Percentiles rank a stretch among this genome's conserved stretches.
Evolutionary conservation across 1,284 basidiomycete genomes (phyloP).

Genomic region (Tilletia setariae): DNA sequence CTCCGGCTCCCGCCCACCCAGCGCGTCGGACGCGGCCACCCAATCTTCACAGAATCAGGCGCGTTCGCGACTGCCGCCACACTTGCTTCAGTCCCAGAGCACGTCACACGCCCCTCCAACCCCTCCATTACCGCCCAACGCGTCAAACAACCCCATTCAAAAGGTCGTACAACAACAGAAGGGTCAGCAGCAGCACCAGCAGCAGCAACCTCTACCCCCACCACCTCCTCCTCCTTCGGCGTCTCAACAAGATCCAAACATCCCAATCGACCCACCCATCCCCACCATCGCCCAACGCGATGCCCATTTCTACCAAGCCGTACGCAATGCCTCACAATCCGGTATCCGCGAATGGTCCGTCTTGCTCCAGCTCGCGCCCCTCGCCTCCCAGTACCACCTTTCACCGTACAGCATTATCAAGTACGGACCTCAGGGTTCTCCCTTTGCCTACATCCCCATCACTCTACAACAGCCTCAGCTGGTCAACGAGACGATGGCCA

Average conservation of each 20-base stretch:
- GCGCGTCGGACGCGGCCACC: too few relatives aligned
- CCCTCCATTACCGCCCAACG: too few relatives aligned
- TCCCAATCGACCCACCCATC: not conserved
- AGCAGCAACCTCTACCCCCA: not conserved
- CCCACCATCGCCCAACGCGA: constrained; percentile 22
- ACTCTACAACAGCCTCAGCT: constrained; percentile 43
- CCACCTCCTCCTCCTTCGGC: not conserved
- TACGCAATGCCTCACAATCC: constrained; percentile 8
- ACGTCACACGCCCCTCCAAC: too few relatives aligned
- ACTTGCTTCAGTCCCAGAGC: too few relatives aligned
- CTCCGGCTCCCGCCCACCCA: too few relatives aligned
- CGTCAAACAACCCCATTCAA: too few relatives aligned
- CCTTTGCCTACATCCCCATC: constrained; percentile 49
- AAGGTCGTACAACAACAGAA: not conserved
- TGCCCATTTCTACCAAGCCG: constrained; percentile 10
- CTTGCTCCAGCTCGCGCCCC: constrained; percentile 41
- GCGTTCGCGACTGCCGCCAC: too few relatives aligned
- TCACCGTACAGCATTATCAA: constrained; percentile 46
- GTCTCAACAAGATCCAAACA: not conserved
- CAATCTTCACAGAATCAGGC: too few relatives aligned
- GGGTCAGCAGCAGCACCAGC: not conserved
- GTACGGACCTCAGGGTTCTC: constrained; percentile 36
- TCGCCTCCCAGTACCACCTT: constrained; percentile 51
- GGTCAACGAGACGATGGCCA: constrained; percentile 30
- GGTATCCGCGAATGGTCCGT: constrained; percentile 43